Base-by-base conservation (phyloP, 192 early-diverging fungal species). In the Coemansia sp. region DNA sequence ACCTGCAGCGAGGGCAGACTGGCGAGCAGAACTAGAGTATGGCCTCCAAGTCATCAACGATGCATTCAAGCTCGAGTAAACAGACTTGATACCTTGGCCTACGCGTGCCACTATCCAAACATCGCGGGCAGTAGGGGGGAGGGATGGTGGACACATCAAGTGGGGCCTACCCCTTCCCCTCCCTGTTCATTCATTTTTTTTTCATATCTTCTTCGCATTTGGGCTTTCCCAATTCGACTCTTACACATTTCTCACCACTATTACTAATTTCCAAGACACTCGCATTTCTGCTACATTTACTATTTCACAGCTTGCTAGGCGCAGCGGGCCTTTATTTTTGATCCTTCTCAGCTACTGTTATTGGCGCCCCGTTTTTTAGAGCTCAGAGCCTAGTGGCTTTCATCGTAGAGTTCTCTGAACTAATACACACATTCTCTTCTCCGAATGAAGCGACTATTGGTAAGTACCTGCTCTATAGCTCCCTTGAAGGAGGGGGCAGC, bases 1-100 rank as follows among this genome's bases (percentile, higher is more conserved):
- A 4, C 21, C 48, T 29, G 35, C 6, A 19, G 36, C n/a, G 36
- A 40, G 36, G 16, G 41, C 51, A 5, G 61, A 44, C 66, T 80
- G 78, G 78, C 73, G 67, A 41, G 37, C 60, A 16, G 73, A 81
- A 70, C 70, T 76, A 5, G 64, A 67, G 36, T 37, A 54, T 29
- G 79, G 73, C 2, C 73, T 72, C 60, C 67, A 69, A 46, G 41
- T 59, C 33, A 68, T 81, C 33, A 70, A 56, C 40, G 63, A 62
- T 21, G 67, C 64, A 6, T 69, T 66, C 68, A 81, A 73, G 64
- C 31, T 70, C 35, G 59, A 68, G 51, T 76, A 57, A 29, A 6
- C 17, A 5, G 14, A 46, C 54, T 36, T 46, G n/a, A n/a, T n/a
- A n/a, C n/a, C n/a, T n/a, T n/a, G n/a, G n/a, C n/a, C n/a, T n/a